Percentiles rank a stretch among this genome's conserved stretches.
Conservation (phyloP, 139 green algal genomes). For the Auxenochlorella pyrenoidosa region DNA sequence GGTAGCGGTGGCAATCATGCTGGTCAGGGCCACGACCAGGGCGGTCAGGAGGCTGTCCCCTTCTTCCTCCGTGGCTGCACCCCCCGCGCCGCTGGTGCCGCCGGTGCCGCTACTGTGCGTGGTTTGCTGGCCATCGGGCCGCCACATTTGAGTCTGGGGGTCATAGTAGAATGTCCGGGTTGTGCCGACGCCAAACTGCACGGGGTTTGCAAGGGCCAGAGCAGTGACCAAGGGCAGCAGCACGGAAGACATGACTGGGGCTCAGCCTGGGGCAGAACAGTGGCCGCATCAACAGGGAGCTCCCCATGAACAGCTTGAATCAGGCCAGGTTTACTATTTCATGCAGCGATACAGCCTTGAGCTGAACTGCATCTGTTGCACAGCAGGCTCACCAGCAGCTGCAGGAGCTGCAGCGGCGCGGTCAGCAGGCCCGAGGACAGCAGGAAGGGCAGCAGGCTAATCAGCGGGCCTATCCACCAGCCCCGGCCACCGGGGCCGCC, state of each 20-base stretch:
- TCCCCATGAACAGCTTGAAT: no score
- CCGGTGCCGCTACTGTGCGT: background rate
- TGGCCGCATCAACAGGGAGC: no score
- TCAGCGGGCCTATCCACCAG: slow-evolving; percentile 27
- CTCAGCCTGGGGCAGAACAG: no score
- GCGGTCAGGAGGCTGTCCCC: background rate
- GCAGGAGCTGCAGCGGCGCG: background rate
- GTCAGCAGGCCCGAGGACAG: slow-evolving; percentile 2
- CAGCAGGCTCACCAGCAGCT: slow-evolving; percentile 13
- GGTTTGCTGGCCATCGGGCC: background rate
- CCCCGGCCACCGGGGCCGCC: background rate
- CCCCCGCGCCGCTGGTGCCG: background rate
- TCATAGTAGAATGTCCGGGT: background rate
- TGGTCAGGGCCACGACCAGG: background rate
- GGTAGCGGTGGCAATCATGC: background rate
- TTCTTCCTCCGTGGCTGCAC: background rate
- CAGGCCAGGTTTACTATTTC: no score
- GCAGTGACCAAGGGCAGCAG: background rate
- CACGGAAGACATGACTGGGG: background rate
- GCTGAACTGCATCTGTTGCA: no score
- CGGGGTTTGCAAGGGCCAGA: background rate
- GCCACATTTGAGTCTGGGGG: background rate
- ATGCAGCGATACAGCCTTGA: no score
- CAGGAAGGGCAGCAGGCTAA: slow-evolving; percentile 28
- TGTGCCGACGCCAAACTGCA: slow-evolving; percentile 17